phyloP scores from a whole-genome alignment of 306 rosid species.

The Castanea mollissima region DNA sequence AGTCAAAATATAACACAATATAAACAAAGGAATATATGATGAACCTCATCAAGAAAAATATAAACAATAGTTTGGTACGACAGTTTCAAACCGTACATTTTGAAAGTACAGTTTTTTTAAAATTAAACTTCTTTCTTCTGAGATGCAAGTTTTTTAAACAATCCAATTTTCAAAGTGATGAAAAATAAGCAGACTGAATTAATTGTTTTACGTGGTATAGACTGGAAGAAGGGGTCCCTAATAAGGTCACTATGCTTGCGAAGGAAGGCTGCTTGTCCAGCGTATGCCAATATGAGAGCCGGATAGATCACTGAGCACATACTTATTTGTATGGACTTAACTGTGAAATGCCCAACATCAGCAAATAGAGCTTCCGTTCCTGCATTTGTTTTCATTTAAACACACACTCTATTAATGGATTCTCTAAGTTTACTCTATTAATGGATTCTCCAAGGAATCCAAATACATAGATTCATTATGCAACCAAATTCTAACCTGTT shows the following conservation, averaged over 20 bases:
- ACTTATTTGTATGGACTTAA: slow-evolving; percentile 66
- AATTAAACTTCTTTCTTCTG: too few species aligned
- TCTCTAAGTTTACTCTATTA: too few species aligned
- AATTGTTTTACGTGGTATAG: slow-evolving; percentile 54
- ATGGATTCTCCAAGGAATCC: background rate
- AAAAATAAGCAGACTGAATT: too few species aligned
- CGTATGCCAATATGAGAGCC: slow-evolving; percentile 59
- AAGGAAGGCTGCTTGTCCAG: slow-evolving; percentile 78
- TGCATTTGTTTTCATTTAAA: slow-evolving; percentile 14
- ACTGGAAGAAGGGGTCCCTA: slow-evolving; percentile 48
- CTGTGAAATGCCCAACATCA: slow-evolving; percentile 83
- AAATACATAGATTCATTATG: background rate
- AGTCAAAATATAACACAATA: background rate
- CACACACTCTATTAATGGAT: background rate
- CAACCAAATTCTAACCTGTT: slow-evolving; percentile 38
- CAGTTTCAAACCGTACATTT: too few species aligned
- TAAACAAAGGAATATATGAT: background rate
- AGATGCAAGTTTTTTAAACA: too few species aligned
- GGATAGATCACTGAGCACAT: slow-evolving; percentile 78
- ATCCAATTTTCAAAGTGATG: too few species aligned
- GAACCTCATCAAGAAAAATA: too few species aligned
- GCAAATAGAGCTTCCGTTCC: slow-evolving; percentile 88
- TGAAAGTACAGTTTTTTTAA: too few species aligned
- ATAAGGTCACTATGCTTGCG: slow-evolving; percentile 49
- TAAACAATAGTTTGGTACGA: too few species aligned